Evolutionary conservation across 2,329 filamentous ascomycete genomes (phyloP), one percentile per base, ranked within the genome.

Genomic region (Exophiala spinifera): DNA sequence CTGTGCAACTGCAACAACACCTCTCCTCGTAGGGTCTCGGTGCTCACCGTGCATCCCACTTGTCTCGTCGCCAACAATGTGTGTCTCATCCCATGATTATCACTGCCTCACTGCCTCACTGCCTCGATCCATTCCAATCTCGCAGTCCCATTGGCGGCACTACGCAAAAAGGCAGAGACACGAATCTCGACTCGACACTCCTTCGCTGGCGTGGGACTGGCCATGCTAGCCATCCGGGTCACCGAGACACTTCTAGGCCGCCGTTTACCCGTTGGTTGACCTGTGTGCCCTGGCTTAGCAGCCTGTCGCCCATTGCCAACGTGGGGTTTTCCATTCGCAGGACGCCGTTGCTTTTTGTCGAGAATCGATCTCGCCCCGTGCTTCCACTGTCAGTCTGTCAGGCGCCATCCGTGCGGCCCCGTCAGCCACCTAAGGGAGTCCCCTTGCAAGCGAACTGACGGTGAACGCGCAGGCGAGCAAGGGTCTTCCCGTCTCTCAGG

Each of bases 321-420:
- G 39, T 42, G 39, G 39, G 39, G 39, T 42, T 19, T 42, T 19
- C 17, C 10, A 20, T 42, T 42, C 39, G 28, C 8, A 10, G 4
- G 28, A 5, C 39, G 17, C 21, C n/a, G 17, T 42, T 42, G 17
- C 17, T 42, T 19, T 3, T 25, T 3, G 23, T 25, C 23, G 4
- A 25, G 7, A 10, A 10, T 31, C 28, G 28, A 23, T 23, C 42
- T 44, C 42, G 42, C 42, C 42, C 42, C 42, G 21, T 44, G n/a
- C 42, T 44, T 44, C 28, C 10, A 21, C 21, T 25, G n/a, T 25
- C 42, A 44, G 42, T 13, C 21, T 25, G n/a, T 25, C 42, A 44
- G 42, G 42, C 42, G 42, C 42, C 42, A 44, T 44, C 42, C 42
- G 42, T 25, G 42, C 42, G 42, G 42, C 21, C 42, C 42, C 42